Evolutionary conservation across 192 early-diverging fungal genomes (phyloP).

Genomic region (Phycomyces nitens): DNA sequence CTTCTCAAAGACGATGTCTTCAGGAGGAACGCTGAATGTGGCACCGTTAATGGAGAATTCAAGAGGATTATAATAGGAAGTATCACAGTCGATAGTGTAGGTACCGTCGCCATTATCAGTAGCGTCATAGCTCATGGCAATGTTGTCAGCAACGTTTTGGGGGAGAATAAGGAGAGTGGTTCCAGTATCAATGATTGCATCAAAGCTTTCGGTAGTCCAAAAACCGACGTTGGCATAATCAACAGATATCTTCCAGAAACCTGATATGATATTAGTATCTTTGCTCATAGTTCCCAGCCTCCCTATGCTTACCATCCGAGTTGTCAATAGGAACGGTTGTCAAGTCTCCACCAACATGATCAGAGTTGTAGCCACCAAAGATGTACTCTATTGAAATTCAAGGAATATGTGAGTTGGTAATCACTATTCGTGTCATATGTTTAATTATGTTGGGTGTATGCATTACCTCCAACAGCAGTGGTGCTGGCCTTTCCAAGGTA

Average conservation of each 20-base stretch:
- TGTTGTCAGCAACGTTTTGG: constrained; percentile 7
- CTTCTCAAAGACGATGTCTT: constrained; percentile 32
- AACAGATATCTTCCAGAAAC: constrained; percentile 21
- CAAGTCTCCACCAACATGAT: constrained; percentile 32
- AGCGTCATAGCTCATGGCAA: constrained; percentile 17
- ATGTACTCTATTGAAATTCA: constrained; percentile 32
- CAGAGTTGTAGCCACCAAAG: constrained; percentile 43
- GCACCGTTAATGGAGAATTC: constrained; percentile 37
- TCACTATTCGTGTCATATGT: not conserved
- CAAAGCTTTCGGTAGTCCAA: constrained; percentile 12
- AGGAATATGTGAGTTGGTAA: not conserved
- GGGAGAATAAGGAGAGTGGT: constrained; percentile 59
- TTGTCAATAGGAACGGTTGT: constrained; percentile 44
- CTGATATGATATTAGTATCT: too few species aligned
- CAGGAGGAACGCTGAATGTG: constrained; percentile 27
- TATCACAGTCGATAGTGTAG: constrained; percentile 22
- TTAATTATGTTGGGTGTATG: not conserved
- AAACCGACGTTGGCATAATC: constrained; percentile 1
- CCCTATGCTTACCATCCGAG: constrained; percentile 8
- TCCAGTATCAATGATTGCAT: constrained; percentile 61
- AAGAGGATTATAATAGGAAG: constrained; percentile 18
- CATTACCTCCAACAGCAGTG: constrained; percentile 22
- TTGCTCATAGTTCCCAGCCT: too few species aligned
- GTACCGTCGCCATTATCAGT: constrained; percentile 23
- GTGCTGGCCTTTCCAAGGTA: constrained; percentile 53